Percentiles rank a stretch among this genome's conserved stretches.
These are phyloP conservation scores for Scheffersomyces insectosa DNA, from an alignment of 1,139 yeast species.

Conservation along the genomic window DNA sequence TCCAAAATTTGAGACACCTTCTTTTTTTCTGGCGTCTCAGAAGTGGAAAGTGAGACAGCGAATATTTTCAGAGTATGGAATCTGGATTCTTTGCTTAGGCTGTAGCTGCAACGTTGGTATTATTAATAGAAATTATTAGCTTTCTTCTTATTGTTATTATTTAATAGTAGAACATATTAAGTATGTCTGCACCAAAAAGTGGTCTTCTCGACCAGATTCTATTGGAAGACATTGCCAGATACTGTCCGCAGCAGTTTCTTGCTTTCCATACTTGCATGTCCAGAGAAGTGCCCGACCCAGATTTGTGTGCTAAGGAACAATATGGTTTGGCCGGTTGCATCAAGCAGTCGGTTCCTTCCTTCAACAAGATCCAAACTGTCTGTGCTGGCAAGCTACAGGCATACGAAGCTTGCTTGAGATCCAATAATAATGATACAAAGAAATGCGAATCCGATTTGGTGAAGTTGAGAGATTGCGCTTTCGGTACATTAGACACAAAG, in stretches of 20 bases:
- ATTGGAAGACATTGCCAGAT: slow-evolving; percentile 61
- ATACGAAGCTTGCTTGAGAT: slow-evolving; percentile 60
- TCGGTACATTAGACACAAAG: slow-evolving; percentile 19
- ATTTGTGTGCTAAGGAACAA: slow-evolving; percentile 54
- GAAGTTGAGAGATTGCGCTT: slow-evolving; percentile 39
- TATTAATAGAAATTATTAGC: no score
- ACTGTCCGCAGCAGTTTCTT: slow-evolving; percentile 66
- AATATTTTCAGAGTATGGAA: no score
- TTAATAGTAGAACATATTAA: no score
- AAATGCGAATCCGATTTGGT: slow-evolving; percentile 29
- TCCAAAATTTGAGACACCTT: background rate
- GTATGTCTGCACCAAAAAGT: slow-evolving; percentile 3
- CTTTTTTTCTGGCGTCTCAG: no score
- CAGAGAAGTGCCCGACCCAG: slow-evolving; percentile 43
- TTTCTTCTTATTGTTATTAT: no score
- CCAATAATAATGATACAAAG: slow-evolving; percentile 32
- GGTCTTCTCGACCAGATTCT: slow-evolving; percentile 48
- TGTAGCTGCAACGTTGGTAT: no score
- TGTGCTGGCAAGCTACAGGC: slow-evolving; percentile 57
- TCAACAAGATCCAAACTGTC: slow-evolving; percentile 58
- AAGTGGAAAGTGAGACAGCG: no score
- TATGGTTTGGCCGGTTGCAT: slow-evolving; percentile 56
- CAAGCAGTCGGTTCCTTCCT: slow-evolving; percentile 59
- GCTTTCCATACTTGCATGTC: slow-evolving; percentile 66
- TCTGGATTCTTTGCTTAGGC: no score